Evolutionary conservation across 768 basidiomycete species (phyloP), one percentile per base, ranked within the genome.

Genomic region (Mycena rosella): DNA sequence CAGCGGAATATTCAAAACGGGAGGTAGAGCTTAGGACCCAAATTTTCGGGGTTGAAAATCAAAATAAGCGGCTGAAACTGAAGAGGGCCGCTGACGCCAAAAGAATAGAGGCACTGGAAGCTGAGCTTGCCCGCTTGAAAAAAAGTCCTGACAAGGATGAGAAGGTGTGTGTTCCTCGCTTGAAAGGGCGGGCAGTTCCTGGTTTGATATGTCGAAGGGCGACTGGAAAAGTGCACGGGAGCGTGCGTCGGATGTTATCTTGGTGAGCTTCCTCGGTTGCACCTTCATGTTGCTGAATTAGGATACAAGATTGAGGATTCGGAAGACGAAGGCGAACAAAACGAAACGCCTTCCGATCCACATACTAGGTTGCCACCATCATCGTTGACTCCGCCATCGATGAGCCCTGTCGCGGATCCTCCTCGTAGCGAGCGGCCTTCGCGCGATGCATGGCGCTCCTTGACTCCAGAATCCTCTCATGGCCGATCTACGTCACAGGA

Each of bases 11-110:
- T 2, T 17, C 47, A 6, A 13, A 52, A 20, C 52, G 22, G 13
- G 64, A 65, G 26, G 0, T 42, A 2, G 24, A 47, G 26, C 42
- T 42, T 20, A n/a, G 32, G 20, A 42, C 47, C 11, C 20, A 65
- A 26, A 32, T 60, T 17, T 8, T 47, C 9, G 51, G 44, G 20
- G 10, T 47, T 20, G 42, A 60, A 22, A 60, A 45, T 3, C 40
- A 60, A 29, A 60, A 60, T 44, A 36, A 47, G 22, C 13, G 49
- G 20, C 51, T 66, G n/a, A 48, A 66, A 40, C 11, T 15, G 8
- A 49, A 65, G 29, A 32, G 63, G 63, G 55, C 48, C 6, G 40
- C 29, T 17, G 63, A 65, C 49, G 38, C 38, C 13, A 14, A 27
- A 1, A 65, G 17, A 24, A 65, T 65, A 2, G 48, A 52, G 26